Evolutionary conservation across 208 protist genomes (phyloP).

Genomic region (Trypanosoma vivax): DNA sequence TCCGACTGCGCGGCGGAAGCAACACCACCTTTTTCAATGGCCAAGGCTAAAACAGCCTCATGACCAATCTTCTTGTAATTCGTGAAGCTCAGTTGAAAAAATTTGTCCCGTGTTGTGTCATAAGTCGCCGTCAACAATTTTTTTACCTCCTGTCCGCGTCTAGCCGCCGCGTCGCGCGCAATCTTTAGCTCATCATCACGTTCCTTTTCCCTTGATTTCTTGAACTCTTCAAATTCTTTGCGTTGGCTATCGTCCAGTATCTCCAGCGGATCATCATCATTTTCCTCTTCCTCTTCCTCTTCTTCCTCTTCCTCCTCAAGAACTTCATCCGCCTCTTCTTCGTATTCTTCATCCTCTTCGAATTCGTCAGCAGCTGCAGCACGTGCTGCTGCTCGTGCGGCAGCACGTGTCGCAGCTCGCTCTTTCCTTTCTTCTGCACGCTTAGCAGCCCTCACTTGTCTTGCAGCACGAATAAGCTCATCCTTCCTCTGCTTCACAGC

Average conservation of each 20-base stretch:
- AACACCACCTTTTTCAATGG: slow-evolving; percentile 21
- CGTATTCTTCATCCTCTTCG: slow-evolving; percentile 22
- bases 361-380: slow-evolving; percentile 17
- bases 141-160: slow-evolving; percentile 21
- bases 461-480: slow-evolving; percentile 32
- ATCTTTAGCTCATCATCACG: slow-evolving; percentile 34
- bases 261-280: slow-evolving; percentile 27
- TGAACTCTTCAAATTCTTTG: slow-evolving; percentile 30
- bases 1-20: slow-evolving; percentile 40
- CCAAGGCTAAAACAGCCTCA: slow-evolving; percentile 34
- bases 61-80: slow-evolving; percentile 29
- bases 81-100: slow-evolving; percentile 44
- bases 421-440: slow-evolving; percentile 37
- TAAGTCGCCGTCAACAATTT: slow-evolving; percentile 36
- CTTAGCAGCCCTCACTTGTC: slow-evolving; percentile 26
- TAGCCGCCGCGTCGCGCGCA: slow-evolving; percentile 24
- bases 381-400: slow-evolving; percentile 16
- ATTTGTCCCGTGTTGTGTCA: slow-evolving; percentile 42
- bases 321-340: slow-evolving; percentile 21
- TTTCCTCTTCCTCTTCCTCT: slow-evolving; percentile 23
- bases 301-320: slow-evolving; percentile 20
- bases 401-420: slow-evolving; percentile 23
- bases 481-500: slow-evolving; percentile 31
- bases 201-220: slow-evolving; percentile 30
- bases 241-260: slow-evolving; percentile 45